Percentiles rank a stretch among this genome's conserved stretches.
phyloP scores from a whole-genome alignment of 495 filamentous ascomycete genomes.

The Friedmanniomyces endolithicus region DNA sequence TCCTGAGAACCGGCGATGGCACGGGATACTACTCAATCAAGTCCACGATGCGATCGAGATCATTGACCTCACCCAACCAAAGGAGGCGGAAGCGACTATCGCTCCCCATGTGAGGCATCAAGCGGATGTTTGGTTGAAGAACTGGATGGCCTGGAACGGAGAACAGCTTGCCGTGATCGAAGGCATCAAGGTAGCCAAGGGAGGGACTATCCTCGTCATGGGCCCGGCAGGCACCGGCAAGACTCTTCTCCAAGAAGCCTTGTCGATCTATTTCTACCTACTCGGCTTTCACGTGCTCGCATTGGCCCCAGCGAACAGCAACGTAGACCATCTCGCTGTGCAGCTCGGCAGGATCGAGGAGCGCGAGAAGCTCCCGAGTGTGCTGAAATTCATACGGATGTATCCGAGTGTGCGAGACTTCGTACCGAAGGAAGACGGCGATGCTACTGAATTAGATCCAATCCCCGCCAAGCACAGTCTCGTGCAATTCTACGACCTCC shows the following conservation, averaged over 20 bases:
- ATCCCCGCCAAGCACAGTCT: neutral
- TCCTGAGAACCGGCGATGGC: neutral
- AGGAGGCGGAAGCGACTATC: neutral
- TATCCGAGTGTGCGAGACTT: slow-evolving; percentile 1
- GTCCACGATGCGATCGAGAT: neutral
- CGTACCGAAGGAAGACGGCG: neutral
- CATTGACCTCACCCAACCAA: neutral
- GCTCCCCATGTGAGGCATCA: neutral
- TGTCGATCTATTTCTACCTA: slow-evolving; percentile 3
- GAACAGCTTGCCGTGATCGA: slow-evolving; percentile 5
- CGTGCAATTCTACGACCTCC: neutral
- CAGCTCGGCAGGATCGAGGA: neutral
- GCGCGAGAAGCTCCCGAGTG: neutral
- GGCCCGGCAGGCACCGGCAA: slow-evolving; percentile 11
- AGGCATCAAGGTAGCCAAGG: neutral
- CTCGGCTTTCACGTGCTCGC: slow-evolving; percentile 6
- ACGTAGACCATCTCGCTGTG: slow-evolving; percentile 4
- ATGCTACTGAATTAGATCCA: neutral
- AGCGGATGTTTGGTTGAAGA: neutral
- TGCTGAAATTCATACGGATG: neutral
- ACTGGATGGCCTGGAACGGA: neutral
- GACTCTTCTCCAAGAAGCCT: slow-evolving; percentile 4
- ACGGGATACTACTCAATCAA: slow-evolving; percentile 4
- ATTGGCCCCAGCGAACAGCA: slow-evolving; percentile 6
- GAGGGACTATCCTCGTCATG: neutral